phyloP scores from a whole-genome alignment of 306 rosid genomes.

The Vigna reflexopilosa region DNA sequence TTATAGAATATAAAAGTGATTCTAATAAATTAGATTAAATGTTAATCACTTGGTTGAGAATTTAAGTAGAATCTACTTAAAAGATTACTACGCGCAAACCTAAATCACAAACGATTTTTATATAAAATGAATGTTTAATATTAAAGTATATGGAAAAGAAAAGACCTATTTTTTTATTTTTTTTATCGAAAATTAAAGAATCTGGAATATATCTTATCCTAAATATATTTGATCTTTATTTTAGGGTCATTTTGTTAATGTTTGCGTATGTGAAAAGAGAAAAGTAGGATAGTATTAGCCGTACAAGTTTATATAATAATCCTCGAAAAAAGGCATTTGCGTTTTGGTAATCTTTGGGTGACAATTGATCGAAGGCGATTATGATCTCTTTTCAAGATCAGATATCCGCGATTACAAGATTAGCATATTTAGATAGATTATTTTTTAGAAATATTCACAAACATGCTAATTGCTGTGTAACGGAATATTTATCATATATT shows the following conservation, averaged over 20 bases:
- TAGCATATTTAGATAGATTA: background rate
- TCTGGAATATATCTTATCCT: background rate
- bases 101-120: too few relatives aligned
- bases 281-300: constrained; percentile 36
- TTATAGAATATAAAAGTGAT: too few relatives aligned
- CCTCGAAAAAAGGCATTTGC: constrained; percentile 19
- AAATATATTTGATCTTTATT: background rate
- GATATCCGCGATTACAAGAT: background rate
- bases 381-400: constrained; percentile 2
- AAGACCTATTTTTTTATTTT: background rate
- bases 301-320: constrained; percentile 24
- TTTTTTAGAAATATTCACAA: background rate
- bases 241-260: background rate
- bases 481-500: background rate
- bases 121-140: background rate
- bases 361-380: constrained; percentile 27
- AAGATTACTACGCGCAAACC: too few relatives aligned
- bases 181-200: background rate
- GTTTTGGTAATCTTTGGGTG: constrained; percentile 41
- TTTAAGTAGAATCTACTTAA: too few relatives aligned
- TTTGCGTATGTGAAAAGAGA: background rate
- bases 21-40: too few relatives aligned
- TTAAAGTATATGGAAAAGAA: background rate
- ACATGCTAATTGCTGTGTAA: background rate
- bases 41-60: too few relatives aligned